phyloP scores from a whole-genome alignment of 2,329 filamentous ascomycete genomes.

The Cladosporium sp. region DNA sequence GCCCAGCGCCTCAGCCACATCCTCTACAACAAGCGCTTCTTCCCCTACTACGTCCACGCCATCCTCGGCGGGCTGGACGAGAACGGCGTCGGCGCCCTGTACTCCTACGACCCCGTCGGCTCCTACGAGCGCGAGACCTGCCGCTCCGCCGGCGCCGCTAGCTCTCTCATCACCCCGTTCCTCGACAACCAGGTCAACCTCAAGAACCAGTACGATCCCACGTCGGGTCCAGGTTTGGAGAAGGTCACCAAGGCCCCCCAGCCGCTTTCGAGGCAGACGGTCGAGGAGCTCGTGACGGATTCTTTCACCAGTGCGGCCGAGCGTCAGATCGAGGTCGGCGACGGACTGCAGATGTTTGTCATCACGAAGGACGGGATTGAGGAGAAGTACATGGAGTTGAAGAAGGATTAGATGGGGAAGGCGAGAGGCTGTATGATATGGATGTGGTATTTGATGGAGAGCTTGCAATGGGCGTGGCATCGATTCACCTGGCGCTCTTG shows the following conservation, averaged over 20 bases:
- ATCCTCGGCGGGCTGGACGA: conserved; percentile 93
- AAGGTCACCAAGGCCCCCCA: conserved; percentile 63
- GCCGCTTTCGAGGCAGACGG: conserved; percentile 64
- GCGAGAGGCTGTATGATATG: conserved; percentile 1
- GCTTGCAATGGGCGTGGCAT: not conserved
- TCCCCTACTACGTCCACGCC: conserved; percentile 95
- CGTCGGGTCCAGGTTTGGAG: conserved; percentile 75
- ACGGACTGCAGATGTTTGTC: conserved; percentile 90
- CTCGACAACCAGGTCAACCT: conserved; percentile 99
- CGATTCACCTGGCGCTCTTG: not conserved
- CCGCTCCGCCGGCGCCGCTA: conserved; percentile 82
- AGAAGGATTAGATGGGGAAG: conserved; percentile 64
- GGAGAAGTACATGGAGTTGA: conserved; percentile 76
- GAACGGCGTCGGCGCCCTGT: conserved; percentile 86
- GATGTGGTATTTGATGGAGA: not conserved
- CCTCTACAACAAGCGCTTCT: conserved; percentile 95
- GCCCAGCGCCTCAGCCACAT: conserved; percentile 93
- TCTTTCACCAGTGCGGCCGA: conserved; percentile 97
- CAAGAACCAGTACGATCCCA: conserved; percentile 95
- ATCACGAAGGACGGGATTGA: conserved; percentile 84
- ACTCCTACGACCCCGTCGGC: conserved; percentile 96
- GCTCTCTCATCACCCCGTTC: conserved; percentile 97
- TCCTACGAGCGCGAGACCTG: conserved; percentile 97
- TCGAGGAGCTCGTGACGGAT: conserved; percentile 87
- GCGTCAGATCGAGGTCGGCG: conserved; percentile 97